Evolutionary conservation across 768 basidiomycete species (phyloP), one percentile per base, ranked within the genome.

Genomic region (Asterophora lycoperdoides): DNA sequence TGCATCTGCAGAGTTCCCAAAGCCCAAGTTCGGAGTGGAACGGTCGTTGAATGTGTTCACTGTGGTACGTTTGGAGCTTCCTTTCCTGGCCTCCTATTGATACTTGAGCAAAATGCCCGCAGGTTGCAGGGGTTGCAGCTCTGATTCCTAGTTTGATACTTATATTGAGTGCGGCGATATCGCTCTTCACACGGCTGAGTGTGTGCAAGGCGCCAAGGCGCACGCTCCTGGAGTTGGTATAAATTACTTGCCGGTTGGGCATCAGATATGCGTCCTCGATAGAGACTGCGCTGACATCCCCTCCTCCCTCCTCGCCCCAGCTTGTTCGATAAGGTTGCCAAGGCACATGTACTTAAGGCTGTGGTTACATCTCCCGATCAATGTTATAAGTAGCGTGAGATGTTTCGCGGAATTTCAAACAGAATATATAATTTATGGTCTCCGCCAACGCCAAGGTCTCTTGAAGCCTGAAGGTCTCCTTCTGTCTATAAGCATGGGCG

Each of bases 1-100:
- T 99, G 96, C 67, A 88, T 99, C 40, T 99, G 96, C 67, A 80
- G 96, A 53, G 94, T 98, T 42, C 96, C 96, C 4, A 99, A 97
- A 65, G 86, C 90, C 4, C 87, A 93, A 61, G 79, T 99, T 19
- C 87, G 91, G 47, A 73, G 79, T 43, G 95, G 93, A 5, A 93
- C 90, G 3, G 74, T 97, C 28, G 94, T 98, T 1, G 93, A 99
- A 66, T 99, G 95, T 68, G 88, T 91, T 40, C 93, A 97, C 63
- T 97, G 95, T 67, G 95, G 95, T 94, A 59, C 52, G 91, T 80
- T 8, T 7, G 18, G 19, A 39, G 52, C 17, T 43, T n/a, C 23
- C 19, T 51, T 36, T 20, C 14, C 45, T 29, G 46, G 6, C 23
- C 49, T 7, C 26, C 53, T 60, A 20, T 54, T 54, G 37, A 51